These are phyloP conservation scores for Psidium friedrichsthalianum DNA, from an alignment of 345 rosid species.

Conservation along the genomic window DNA sequence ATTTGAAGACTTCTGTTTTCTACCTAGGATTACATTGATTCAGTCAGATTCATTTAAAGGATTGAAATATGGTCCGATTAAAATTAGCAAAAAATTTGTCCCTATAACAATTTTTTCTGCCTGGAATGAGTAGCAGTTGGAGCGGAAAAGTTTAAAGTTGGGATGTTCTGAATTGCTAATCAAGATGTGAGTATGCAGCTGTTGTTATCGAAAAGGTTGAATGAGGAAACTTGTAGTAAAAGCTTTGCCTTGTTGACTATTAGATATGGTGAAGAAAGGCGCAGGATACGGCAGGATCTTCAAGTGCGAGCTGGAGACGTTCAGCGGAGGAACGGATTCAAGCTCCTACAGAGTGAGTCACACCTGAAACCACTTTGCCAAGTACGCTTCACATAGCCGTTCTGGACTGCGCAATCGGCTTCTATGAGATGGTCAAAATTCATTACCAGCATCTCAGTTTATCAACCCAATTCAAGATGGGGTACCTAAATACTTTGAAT, in stretches of 20 bases:
- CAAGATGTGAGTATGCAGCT: background rate
- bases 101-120: background rate
- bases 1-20: too few species aligned
- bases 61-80: too few species aligned
- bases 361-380: background rate
- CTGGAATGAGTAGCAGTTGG: background rate
- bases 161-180: background rate
- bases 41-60: too few species aligned
- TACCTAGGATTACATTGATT: too few species aligned
- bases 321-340: slow-evolving; percentile 24
- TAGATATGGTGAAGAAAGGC: background rate
- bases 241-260: background rate
- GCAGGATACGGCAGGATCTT: background rate
- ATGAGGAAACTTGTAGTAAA: background rate
- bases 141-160: background rate
- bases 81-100: background rate
- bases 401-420: slow-evolving; percentile 5
- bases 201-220: background rate
- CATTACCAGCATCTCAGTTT: background rate
- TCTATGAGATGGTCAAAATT: background rate
- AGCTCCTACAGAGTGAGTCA: slow-evolving; percentile 21
- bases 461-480: background rate
- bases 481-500: background rate
- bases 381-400: background rate
- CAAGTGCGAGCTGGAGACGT: slow-evolving; percentile 17